Evolutionary conservation across 1,139 yeast species (phyloP), one percentile per base, ranked within the genome.

Genomic region (Taiozyma sp.): DNA sequence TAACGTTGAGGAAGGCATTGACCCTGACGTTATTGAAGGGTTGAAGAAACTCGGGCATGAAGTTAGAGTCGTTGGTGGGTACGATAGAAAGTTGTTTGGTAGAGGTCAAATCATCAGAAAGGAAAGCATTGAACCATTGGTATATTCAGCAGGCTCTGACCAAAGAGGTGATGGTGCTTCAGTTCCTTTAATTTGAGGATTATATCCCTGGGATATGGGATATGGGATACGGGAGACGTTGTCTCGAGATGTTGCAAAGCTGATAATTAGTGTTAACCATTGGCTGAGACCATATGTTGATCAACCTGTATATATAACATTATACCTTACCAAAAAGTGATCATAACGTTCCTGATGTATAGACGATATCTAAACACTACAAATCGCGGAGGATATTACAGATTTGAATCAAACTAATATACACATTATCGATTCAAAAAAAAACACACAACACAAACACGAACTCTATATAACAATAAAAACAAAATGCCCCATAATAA

Each of bases 101-200:
- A 74, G 96, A 51, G 95, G 93, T 2, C 96, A 88, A 64, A 78
- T 88, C 45, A 86, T 88, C 53, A 75, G 74, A 57, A 76, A 74
- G 54, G 77, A 72, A 36, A 62, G 71, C 3, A 66, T 68, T 39
- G 58, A 62, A 7, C 55, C 62, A 9, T 66, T 79, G 48, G 75
- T 82, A 1, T 83, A 79, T 66, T 74, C 85, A 43, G 96, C 81
- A 10, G 96, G 96, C 0, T 81, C 88, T 51, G 96, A 88, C 59
- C 77, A 76, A 36, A 73, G 96, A 54, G 96, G 92, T 14, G 96
- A 88, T 63, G 96, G 96, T 7, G 85, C 87, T 1, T 85, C 92
- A 7, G 78, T 79, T 27, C 86, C 92, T 13, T 49, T 51, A 19
- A 9, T 45, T 29, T 52, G 24, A 45, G 24, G 19, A 19, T 8